Conservation (phyloP, 108 stramenopile species). For the Aurantiochytrium sp. region DNA sequence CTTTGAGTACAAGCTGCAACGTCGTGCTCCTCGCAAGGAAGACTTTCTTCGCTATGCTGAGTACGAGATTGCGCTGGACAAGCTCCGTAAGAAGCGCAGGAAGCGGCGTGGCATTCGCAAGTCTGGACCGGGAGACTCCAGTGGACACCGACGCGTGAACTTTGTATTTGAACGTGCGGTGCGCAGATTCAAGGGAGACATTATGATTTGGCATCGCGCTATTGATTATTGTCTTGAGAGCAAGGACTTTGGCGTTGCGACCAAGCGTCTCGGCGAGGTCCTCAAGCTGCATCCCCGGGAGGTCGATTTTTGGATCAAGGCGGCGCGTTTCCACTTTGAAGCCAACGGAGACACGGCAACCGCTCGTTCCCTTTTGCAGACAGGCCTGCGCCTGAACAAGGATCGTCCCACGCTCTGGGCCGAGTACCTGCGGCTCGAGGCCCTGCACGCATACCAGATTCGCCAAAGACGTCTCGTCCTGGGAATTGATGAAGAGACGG, state of each 20-base stretch:
- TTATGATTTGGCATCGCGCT: neutral
- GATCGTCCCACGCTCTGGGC: neutral
- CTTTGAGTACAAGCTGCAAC: slow-evolving; percentile 1
- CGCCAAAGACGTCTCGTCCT: neutral
- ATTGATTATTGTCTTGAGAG: neutral
- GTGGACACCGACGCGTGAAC: neutral
- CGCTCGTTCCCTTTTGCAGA: neutral
- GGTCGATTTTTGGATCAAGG: neutral
- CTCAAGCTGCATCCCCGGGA: neutral
- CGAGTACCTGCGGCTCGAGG: neutral
- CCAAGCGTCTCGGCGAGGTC: neutral
- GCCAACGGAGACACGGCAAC: neutral
- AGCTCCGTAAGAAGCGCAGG: slow-evolving; percentile 20
- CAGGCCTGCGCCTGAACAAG: neutral
- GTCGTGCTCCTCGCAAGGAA: slow-evolving; percentile 16
- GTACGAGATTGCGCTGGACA: slow-evolving; percentile 12
- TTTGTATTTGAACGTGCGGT: slow-evolving; percentile 3
- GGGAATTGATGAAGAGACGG: neutral
- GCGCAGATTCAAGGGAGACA: neutral
- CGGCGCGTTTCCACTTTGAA: neutral
- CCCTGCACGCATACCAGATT: neutral
- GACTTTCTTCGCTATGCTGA: slow-evolving; percentile 2
- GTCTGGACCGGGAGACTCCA: neutral
- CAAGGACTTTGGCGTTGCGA: neutral
- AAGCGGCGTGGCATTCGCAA: neutral